Evolutionary conservation across 345 rosid species (phyloP).

Genomic region (Boechera stricta): DNA sequence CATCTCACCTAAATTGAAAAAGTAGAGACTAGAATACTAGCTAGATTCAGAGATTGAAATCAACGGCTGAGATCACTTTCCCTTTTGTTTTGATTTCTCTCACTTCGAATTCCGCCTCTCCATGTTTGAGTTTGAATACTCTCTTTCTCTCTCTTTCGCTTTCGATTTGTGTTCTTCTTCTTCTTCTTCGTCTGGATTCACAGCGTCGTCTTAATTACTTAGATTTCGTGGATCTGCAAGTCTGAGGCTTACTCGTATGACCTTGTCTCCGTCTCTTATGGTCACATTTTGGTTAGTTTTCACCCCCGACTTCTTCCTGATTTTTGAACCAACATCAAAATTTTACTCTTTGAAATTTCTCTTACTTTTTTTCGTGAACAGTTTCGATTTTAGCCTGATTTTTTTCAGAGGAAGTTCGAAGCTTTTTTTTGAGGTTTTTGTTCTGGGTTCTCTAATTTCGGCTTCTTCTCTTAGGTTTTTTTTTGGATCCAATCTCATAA

Average conservation of each 20-base stretch:
- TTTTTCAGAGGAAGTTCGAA: slow-evolving; percentile 2
- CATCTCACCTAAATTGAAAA: slow-evolving; percentile 8
- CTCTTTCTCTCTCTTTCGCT: slow-evolving; percentile 17
- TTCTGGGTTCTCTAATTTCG: slow-evolving; percentile 1
- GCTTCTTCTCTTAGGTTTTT: neutral
- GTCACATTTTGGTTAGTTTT: slow-evolving; percentile 14
- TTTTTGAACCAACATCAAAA: slow-evolving; percentile 4
- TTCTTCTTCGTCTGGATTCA: slow-evolving; percentile 21
- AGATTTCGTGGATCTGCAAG: slow-evolving; percentile 36
- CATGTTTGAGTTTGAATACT: slow-evolving; percentile 57
- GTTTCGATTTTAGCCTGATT: neutral
- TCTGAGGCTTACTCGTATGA: slow-evolving; percentile 5
- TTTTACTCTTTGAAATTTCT: slow-evolving; percentile 18
- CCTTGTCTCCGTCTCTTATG: slow-evolving; percentile 24
- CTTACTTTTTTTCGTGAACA: neutral
- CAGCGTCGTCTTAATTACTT: slow-evolving; percentile 1
- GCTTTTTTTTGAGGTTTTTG: slow-evolving; percentile 30
- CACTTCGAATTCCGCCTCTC: slow-evolving; percentile 61
- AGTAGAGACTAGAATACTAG: neutral
- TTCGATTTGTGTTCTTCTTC: slow-evolving; percentile 36
- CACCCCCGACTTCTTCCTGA: slow-evolving; percentile 13
- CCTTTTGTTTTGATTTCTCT: slow-evolving; percentile 38
- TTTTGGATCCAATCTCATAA: neutral
- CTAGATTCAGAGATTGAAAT: slow-evolving; percentile 19
- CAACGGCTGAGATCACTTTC: slow-evolving; percentile 50